phyloP scores from a whole-genome alignment of 192 early-diverging fungal species.

The Spizellomyces punctatus region DNA sequence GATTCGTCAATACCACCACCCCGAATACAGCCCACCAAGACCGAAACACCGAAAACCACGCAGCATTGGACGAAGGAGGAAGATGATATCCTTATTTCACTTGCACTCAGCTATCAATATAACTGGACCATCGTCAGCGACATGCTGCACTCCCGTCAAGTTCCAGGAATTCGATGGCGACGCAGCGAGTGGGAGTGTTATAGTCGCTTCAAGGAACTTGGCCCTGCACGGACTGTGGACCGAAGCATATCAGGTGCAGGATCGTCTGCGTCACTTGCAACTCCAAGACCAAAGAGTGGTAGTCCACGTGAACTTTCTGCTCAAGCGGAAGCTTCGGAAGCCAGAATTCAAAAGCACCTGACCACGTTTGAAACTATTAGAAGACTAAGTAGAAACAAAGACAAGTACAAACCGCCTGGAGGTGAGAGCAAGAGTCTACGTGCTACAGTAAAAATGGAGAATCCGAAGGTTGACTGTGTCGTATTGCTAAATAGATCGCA shows the following conservation, averaged over 20 bases:
- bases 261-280: constrained; percentile 16
- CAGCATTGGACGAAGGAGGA: constrained; percentile 45
- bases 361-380: constrained; percentile 65
- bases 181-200: constrained; percentile 71
- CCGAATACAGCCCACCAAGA: too few species aligned
- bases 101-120: constrained; percentile 58
- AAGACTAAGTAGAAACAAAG: constrained; percentile 60
- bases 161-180: constrained; percentile 47
- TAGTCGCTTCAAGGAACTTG: constrained; percentile 42
- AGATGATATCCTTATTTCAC: constrained; percentile 51
- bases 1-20: too few species aligned
- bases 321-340: constrained; percentile 21
- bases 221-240: not conserved
- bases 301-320: constrained; percentile 27
- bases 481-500: constrained; percentile 13
- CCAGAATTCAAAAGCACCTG: constrained; percentile 50
- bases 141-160: constrained; percentile 52
- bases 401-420: constrained; percentile 40
- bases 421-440: constrained; percentile 19
- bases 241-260: not conserved
- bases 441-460: not conserved
- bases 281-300: not conserved
- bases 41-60: not conserved
- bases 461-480: not conserved
- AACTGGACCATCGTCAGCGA: constrained; percentile 76